Evolutionary conservation across 495 filamentous ascomycete genomes (phyloP), one percentile per base, ranked within the genome.

Genomic region (Parmelia sp.): DNA sequence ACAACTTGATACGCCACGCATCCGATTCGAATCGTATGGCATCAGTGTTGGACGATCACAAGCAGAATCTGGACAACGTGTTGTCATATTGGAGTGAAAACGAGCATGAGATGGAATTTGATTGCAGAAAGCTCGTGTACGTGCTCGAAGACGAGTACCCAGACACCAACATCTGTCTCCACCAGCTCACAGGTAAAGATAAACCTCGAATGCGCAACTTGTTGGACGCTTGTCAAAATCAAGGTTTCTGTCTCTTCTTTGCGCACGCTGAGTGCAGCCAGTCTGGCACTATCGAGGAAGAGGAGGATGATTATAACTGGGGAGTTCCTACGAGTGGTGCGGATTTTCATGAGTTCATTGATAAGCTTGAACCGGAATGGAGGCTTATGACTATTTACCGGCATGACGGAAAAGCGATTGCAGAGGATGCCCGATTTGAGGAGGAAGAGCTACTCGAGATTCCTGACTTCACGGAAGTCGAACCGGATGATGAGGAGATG

Each of bases 131-230:
- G 8, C 45, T 79, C 31, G 72, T 74, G n/a, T 79, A 78, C 65
- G 44, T 74, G 19, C 66, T 84, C 11, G 74, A 78, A 8, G 77
- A 84, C 59, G 57, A 78, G 58, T 84, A 85, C 66, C 76, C 80
- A 9, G 72, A 75, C n/a, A 71, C 73, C 19, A 77, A 70, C 58
- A 69, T 82, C 17, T 70, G 70, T 25, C 65, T 76, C 21, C 56
- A 66, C 23, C 66, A 61, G 0, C 65, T 84, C n/a, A 82, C 83
- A 66, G 70, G 71, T 0, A 58, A 60, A 5, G 83, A 85, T 63
- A 60, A 66, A 10, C 51, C 42, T 3, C 67, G 69, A 5, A 71
- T 71, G 9, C 64, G 68, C 40, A 62, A 61, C 39, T 65, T 83
- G 27, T 60, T 63, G 27, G 60, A 74, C 27, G 61, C 75, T 0